Conservation (phyloP, 164 flowering plant genomes). For the Sextonia rubra region DNA sequence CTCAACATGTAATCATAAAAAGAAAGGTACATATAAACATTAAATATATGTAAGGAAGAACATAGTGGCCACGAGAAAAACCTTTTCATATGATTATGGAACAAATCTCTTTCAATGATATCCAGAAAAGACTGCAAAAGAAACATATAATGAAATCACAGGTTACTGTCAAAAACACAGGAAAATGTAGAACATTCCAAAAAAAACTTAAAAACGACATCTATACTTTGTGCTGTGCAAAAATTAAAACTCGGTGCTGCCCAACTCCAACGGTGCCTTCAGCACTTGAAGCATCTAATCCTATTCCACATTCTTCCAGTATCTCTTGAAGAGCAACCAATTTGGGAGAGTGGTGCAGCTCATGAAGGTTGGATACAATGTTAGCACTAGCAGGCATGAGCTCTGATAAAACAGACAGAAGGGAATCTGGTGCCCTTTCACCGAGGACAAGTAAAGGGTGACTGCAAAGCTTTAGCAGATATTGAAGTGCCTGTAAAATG, state of each 20-base stretch:
- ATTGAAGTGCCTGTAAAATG: constrained; percentile 79
- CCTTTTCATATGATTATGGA: constrained; percentile 86
- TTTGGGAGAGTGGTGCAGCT: constrained; percentile 86
- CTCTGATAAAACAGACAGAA: constrained; percentile 40
- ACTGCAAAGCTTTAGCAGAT: constrained; percentile 97
- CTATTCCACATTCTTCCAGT: constrained; percentile 98
- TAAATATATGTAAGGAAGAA: not conserved
- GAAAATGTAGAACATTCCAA: not conserved
- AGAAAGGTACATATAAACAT: not conserved
- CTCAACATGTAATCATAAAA: not conserved
- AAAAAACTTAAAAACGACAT: constrained; percentile 4
- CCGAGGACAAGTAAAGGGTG: constrained; percentile 96
- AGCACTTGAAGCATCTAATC: constrained; percentile 66
- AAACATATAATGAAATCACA: not conserved
- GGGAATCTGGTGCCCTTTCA: constrained; percentile 55
- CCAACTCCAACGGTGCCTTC: constrained; percentile 61
- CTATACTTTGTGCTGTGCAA: constrained; percentile 90
- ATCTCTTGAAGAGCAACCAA: constrained; percentile 94
- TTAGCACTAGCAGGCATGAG: constrained; percentile 50
- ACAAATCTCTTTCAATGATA: constrained; percentile 90
- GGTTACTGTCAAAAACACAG: not conserved
- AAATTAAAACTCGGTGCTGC: constrained; percentile 91
- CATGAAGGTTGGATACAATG: constrained; percentile 69
- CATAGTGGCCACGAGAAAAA: constrained; percentile 21
- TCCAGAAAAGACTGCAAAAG: constrained; percentile 78